These are phyloP conservation scores for Suhomyces prunicola DNA, from an alignment of 805 yeast genomes.

Conservation along the genomic window DNA sequence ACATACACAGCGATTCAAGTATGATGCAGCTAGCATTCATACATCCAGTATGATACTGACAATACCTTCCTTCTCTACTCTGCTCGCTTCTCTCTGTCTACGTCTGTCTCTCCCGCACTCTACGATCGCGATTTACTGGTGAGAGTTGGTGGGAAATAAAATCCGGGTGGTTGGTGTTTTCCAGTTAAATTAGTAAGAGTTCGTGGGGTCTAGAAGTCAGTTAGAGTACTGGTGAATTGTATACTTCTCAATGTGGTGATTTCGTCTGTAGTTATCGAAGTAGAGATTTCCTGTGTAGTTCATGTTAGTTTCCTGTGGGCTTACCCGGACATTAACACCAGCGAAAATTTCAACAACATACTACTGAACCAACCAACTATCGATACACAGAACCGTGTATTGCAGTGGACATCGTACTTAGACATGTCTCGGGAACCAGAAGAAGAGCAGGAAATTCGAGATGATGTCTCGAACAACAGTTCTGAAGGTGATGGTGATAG, in stretches of 20 bases:
- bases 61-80: too few relatives aligned
- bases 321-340: slow-evolving; percentile 4
- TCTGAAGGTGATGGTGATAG: slow-evolving; percentile 39
- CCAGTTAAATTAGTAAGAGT: too few relatives aligned
- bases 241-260: neutral
- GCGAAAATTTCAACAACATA: neutral
- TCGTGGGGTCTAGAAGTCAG: neutral
- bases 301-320: too few relatives aligned
- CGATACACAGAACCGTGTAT: neutral
- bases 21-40: too few relatives aligned
- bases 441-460: slow-evolving; percentile 38
- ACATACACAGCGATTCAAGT: too few relatives aligned
- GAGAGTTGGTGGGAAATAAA: too few relatives aligned
- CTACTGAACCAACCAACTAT: neutral
- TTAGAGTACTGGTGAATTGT: neutral
- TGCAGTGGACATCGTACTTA: neutral
- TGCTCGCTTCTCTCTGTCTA: too few relatives aligned
- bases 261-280: too few relatives aligned
- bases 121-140: too few relatives aligned
- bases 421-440: slow-evolving; percentile 31
- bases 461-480: slow-evolving; percentile 26
- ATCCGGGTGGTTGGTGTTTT: too few relatives aligned
- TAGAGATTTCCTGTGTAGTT: neutral
- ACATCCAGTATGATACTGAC: too few relatives aligned
- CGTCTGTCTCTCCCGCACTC: too few relatives aligned